Evolutionary conservation across 2,329 filamentous ascomycete species (phyloP).

Genomic region (Ophiostoma ips): DNA sequence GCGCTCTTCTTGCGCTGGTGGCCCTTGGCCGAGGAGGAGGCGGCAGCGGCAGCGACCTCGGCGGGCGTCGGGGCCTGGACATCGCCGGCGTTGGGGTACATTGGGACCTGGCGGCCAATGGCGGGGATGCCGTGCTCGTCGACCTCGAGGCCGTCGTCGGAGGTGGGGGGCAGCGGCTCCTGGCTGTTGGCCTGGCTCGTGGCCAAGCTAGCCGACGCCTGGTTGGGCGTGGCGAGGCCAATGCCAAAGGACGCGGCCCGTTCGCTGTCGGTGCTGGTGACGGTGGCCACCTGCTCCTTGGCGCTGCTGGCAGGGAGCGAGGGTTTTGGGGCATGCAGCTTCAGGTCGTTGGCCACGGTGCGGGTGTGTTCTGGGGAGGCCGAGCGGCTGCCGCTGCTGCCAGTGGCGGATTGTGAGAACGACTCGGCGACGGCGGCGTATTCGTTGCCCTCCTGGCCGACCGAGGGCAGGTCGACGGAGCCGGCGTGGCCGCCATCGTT

Average conservation of each 20-base stretch:
- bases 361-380: constrained; percentile 59
- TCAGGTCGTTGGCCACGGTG: constrained; percentile 65
- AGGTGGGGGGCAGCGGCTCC: constrained; percentile 27
- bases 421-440: constrained; percentile 47
- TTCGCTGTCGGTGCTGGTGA: constrained; percentile 85
- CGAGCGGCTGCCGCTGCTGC: constrained; percentile 21
- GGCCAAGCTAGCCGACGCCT: constrained; percentile 28
- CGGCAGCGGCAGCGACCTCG: constrained; percentile 22
- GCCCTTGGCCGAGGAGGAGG: constrained; percentile 27
- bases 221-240: constrained; percentile 33
- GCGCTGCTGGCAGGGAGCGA: constrained; percentile 70
- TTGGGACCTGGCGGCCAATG: constrained; percentile 83
- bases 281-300: constrained; percentile 66
- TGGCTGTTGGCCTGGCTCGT: constrained; percentile 23
- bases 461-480: constrained; percentile 68
- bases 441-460: constrained; percentile 82
- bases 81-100: constrained; percentile 85
- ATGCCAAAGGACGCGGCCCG: constrained; percentile 75
- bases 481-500: constrained; percentile 46
- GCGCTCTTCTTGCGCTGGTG: constrained; percentile 62
- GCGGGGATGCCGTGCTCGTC: constrained; percentile 85
- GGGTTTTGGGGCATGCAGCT: constrained; percentile 79
- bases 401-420: constrained; percentile 26
- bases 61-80: constrained; percentile 87
- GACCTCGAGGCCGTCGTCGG: constrained; percentile 45